These are phyloP conservation scores for Phytophthora constricta DNA, from an alignment of 352 stramenopile genomes.

Conservation along the genomic window DNA sequence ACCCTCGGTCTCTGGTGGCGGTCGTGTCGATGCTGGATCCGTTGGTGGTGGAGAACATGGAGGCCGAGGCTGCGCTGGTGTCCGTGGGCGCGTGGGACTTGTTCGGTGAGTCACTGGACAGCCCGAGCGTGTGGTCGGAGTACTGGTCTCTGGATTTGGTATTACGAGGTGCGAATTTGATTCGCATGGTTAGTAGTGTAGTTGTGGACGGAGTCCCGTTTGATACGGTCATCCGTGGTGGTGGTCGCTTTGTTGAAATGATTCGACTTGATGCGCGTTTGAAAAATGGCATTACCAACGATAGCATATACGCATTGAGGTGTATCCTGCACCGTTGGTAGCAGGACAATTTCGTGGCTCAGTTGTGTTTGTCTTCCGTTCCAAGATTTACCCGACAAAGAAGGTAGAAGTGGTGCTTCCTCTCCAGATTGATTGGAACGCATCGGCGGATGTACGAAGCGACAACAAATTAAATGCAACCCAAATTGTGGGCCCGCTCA, in stretches of 20 bases:
- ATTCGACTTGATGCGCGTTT: not conserved
- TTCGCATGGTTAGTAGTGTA: not conserved
- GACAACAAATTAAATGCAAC: slow-evolving; percentile 1
- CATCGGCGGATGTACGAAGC: not conserved
- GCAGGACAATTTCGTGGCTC: slow-evolving; percentile 11
- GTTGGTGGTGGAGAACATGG: slow-evolving; percentile 12
- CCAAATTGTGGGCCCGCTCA: slow-evolving; percentile 13
- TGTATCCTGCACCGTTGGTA: slow-evolving; percentile 5
- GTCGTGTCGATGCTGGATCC: slow-evolving; percentile 2
- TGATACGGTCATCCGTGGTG: not conserved
- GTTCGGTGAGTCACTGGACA: slow-evolving; percentile 11
- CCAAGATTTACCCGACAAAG: not conserved
- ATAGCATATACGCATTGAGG: not conserved
- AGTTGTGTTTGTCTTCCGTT: slow-evolving; percentile 6
- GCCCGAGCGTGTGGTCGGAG: slow-evolving; percentile 15
- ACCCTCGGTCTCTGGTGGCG: slow-evolving; percentile 19
- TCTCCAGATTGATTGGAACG: slow-evolving; percentile 15
- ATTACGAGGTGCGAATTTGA: not conserved
- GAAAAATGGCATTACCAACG: not conserved
- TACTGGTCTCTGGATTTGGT: slow-evolving; percentile 16
- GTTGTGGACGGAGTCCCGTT: not conserved
- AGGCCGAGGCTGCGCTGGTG: slow-evolving; percentile 20
- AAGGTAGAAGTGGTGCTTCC: slow-evolving; percentile 12
- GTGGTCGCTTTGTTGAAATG: slow-evolving; percentile 5
- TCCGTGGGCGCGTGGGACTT: slow-evolving; percentile 3